Percentiles rank a stretch among this genome's conserved stretches.
Evolutionary conservation across 2,329 filamentous ascomycete genomes (phyloP).

Genomic region (Hymenoscyphus scutula): DNA sequence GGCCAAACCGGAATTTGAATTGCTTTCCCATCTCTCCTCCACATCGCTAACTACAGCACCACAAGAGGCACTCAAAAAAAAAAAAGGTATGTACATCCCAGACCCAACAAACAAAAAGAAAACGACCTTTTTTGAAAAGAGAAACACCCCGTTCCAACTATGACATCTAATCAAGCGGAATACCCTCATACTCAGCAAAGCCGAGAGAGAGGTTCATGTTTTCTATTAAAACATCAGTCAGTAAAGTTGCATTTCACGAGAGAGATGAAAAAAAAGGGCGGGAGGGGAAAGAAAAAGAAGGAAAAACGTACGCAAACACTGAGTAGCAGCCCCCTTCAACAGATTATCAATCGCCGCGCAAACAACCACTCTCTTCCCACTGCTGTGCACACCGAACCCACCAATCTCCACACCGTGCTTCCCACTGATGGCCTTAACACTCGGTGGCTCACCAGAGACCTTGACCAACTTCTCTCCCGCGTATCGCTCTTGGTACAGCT

Average conservation of each 20-base stretch:
- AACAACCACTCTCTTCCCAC: slow-evolving; percentile 88
- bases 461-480: slow-evolving; percentile 95
- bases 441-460: slow-evolving; percentile 81
- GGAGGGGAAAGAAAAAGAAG: slow-evolving; percentile 9
- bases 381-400: slow-evolving; percentile 88
- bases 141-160: neutral
- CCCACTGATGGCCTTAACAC: slow-evolving; percentile 79
- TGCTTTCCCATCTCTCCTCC: too few species aligned
- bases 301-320: slow-evolving; percentile 75
- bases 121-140: slow-evolving; percentile 13
- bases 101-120: slow-evolving; percentile 1
- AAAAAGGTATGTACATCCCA: slow-evolving; percentile 1
- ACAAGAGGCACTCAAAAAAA: neutral
- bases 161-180: slow-evolving; percentile 51
- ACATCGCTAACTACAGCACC: too few species aligned
- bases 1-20: too few species aligned
- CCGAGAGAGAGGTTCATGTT: slow-evolving; percentile 94
- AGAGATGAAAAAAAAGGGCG: neutral
- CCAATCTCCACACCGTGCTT: slow-evolving; percentile 93
- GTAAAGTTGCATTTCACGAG: slow-evolving; percentile 14
- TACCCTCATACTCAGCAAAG: slow-evolving; percentile 85
- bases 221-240: slow-evolving; percentile 51
- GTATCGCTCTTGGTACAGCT: slow-evolving; percentile 94
- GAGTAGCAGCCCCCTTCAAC: slow-evolving; percentile 87
- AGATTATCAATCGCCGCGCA: slow-evolving; percentile 93